Percentiles rank a stretch among this genome's conserved stretches.
These are phyloP conservation scores for Isabelozyma gotoi DNA, from an alignment of 805 yeast species.

Conservation along the genomic window DNA sequence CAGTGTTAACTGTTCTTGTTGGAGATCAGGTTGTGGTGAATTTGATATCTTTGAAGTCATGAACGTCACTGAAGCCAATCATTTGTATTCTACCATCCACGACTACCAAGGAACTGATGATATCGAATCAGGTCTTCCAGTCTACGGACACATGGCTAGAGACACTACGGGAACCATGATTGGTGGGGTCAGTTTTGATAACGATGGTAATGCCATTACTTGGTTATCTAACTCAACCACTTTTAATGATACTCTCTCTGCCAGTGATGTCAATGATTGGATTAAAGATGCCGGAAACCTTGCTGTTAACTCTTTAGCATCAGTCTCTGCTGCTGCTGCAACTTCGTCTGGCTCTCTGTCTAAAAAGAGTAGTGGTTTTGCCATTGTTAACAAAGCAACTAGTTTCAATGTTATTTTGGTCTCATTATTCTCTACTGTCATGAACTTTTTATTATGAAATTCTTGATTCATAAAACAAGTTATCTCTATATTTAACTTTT, in stretches of 20 bases:
- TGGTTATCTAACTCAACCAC: conserved; percentile 56
- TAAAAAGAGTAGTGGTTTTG: conserved; percentile 19
- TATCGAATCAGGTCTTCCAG: conserved; percentile 59
- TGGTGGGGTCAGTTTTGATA: conserved; percentile 73
- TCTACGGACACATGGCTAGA: conserved; percentile 57
- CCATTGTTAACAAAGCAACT: neutral
- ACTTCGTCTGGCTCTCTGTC: conserved; percentile 15
- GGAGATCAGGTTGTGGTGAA: conserved; percentile 80
- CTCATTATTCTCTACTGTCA: neutral
- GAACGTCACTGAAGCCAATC: conserved; percentile 56
- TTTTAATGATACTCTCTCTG: conserved; percentile 46
- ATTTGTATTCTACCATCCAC: conserved; percentile 68
- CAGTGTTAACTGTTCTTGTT: conserved; percentile 66
- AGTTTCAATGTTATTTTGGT: neutral
- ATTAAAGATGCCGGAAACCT: conserved; percentile 36
- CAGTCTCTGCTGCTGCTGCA: conserved; percentile 21
- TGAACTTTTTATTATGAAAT: neutral
- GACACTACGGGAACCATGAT: conserved; percentile 50
- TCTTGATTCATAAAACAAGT: neutral
- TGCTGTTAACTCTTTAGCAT: conserved; percentile 20
- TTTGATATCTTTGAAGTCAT: conserved; percentile 74
- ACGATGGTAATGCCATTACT: conserved; percentile 59
- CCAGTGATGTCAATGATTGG: conserved; percentile 46
- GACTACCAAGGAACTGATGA: conserved; percentile 72
- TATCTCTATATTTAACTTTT: neutral